A percentile compares a stretch with the other conserved stretches of the same genome.
These are phyloP conservation scores for Trichoderma guizhouense DNA, from an alignment of 2,329 filamentous ascomycete species.

Conservation along the genomic window DNA sequence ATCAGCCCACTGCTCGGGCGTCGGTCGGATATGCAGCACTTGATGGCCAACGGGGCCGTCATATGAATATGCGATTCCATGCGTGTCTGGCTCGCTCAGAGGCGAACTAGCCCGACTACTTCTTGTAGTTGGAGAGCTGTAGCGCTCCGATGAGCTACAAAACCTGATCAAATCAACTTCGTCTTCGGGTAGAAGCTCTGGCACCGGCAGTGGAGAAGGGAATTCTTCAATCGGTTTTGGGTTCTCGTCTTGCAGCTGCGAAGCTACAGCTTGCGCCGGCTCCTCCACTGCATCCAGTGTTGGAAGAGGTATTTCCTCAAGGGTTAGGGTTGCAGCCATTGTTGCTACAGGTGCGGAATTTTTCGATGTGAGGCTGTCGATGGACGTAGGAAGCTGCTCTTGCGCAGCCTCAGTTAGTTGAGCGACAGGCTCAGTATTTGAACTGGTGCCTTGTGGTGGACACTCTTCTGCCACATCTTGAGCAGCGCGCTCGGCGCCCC, in stretches of 20 bases:
- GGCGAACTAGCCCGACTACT: constrained; percentile 25
- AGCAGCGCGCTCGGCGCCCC: neutral
- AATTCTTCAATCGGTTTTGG: neutral
- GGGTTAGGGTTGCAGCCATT: neutral
- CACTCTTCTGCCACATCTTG: neutral
- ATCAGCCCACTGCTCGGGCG: constrained; percentile 35
- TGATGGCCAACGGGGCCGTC: constrained; percentile 31
- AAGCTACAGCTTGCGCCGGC: neutral
- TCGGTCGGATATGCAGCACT: constrained; percentile 36
- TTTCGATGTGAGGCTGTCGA: neutral
- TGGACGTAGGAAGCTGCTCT: neutral
- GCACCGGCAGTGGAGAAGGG: neutral
- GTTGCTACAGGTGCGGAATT: neutral
- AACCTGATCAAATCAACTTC: neutral
- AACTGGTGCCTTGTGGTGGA: neutral
- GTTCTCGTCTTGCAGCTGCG: neutral
- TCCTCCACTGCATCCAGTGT: neutral
- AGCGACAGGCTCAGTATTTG: neutral
- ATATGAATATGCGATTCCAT: constrained; percentile 30
- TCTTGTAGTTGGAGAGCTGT: neutral
- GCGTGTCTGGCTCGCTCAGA: constrained; percentile 24
- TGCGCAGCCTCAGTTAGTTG: neutral
- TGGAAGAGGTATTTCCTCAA: neutral
- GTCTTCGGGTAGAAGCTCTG: neutral
- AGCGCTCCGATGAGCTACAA: neutral